Evolutionary conservation across 495 filamentous ascomycete genomes (phyloP).

Genomic region (Annulohypoxylon moriforme): DNA sequence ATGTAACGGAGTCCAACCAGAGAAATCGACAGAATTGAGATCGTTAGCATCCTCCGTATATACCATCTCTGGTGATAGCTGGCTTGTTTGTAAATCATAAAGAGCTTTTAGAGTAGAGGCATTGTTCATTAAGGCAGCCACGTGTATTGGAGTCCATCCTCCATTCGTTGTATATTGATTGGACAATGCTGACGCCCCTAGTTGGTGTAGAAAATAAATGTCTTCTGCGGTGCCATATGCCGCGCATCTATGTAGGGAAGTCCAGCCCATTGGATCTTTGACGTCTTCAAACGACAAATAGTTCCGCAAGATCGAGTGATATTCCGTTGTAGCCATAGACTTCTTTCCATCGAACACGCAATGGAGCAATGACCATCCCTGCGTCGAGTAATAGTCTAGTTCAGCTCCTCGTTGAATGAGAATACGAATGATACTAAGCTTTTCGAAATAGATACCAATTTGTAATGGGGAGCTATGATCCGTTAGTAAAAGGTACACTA

Average conservation of each 20-base stretch:
- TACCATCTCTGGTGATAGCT: not conserved
- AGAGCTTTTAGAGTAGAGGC: not conserved
- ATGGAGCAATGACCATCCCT: not conserved
- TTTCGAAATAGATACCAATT: not conserved
- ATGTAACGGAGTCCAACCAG: not conserved
- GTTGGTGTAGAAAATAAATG: not conserved
- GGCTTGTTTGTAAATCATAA: not conserved
- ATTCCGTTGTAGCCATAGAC: not conserved
- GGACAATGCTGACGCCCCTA: not conserved
- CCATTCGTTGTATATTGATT: not conserved
- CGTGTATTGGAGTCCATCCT: not conserved
- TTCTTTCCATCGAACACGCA: not conserved
- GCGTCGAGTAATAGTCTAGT: not conserved
- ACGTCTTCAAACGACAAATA: not conserved
- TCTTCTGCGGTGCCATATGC: not conserved
- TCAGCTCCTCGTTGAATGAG: not conserved
- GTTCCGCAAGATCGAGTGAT: not conserved
- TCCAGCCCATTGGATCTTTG: not conserved
- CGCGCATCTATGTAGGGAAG: not conserved
- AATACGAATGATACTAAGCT: not conserved
- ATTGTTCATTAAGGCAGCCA: not conserved
- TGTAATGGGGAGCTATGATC: not conserved
- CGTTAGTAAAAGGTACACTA: not conserved
- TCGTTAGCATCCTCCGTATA: not conserved
- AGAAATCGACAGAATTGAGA: not conserved